A percentile compares a stretch with the other conserved stretches of the same genome.
phyloP scores from a whole-genome alignment of 345 rosid genomes.

The Diplotaxis tenuifolia region DNA sequence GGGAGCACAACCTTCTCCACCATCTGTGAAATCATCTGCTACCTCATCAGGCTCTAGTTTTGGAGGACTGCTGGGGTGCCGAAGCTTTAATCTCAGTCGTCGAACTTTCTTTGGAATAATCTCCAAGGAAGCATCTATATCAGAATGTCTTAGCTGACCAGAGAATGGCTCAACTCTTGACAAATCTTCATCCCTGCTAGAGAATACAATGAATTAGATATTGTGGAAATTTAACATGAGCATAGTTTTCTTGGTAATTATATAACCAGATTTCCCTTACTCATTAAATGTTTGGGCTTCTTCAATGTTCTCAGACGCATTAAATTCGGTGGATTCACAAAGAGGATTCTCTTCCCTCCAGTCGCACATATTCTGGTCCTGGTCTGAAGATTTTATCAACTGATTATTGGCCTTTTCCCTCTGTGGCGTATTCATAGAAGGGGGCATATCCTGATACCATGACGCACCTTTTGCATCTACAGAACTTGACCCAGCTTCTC shows the following conservation, averaged over 20 bases:
- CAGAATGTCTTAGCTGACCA: slow-evolving; percentile 28
- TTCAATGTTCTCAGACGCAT: slow-evolving; percentile 34
- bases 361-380: slow-evolving; percentile 41
- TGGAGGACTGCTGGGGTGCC: slow-evolving; percentile 38
- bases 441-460: slow-evolving; percentile 35
- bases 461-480: slow-evolving; percentile 41
- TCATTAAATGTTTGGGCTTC: slow-evolving; percentile 34
- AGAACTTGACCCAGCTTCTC: slow-evolving; percentile 45
- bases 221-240: slow-evolving; percentile 2
- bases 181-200: slow-evolving; percentile 52
- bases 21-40: slow-evolving; percentile 39
- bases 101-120: slow-evolving; percentile 46
- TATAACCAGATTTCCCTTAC: slow-evolving; percentile 42
- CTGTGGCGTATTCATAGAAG: slow-evolving; percentile 38
- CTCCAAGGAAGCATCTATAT: slow-evolving; percentile 36
- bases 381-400: slow-evolving; percentile 43
- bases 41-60: slow-evolving; percentile 37
- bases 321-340: slow-evolving; percentile 28
- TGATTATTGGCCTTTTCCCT: slow-evolving; percentile 27
- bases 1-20: slow-evolving; percentile 27
- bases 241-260: slow-evolving; percentile 6
- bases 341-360: slow-evolving; percentile 47
- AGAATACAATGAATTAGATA: slow-evolving; percentile 27
- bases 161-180: slow-evolving; percentile 34
- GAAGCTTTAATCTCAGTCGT: slow-evolving; percentile 54